These are phyloP conservation scores for Camelina laxa DNA, from an alignment of 345 rosid species.

Conservation along the genomic window DNA sequence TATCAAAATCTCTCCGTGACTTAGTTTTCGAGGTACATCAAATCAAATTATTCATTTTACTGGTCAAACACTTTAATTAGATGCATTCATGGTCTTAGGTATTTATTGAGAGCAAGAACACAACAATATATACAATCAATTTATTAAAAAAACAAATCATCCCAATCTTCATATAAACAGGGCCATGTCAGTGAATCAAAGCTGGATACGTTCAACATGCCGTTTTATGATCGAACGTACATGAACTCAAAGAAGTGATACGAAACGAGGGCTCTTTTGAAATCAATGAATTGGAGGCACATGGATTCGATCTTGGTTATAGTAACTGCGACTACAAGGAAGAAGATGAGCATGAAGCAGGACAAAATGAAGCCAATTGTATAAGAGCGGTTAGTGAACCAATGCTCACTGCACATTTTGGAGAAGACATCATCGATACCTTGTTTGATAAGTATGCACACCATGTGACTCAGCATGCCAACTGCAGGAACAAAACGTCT, in stretches of 20 bases:
- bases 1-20: conserved; percentile 39
- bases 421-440: conserved; percentile 37
- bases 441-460: conserved; percentile 45
- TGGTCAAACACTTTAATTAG: background rate
- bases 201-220: conserved; percentile 52
- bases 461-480: conserved; percentile 30
- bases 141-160: too few relatives aligned
- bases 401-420: conserved; percentile 42
- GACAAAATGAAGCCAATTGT: conserved; percentile 43
- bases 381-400: conserved; percentile 45
- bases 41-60: background rate
- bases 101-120: too few relatives aligned
- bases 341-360: conserved; percentile 7
- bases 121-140: too few relatives aligned
- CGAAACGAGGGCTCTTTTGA: conserved; percentile 49
- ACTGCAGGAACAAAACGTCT: conserved; percentile 25
- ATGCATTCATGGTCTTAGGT: background rate
- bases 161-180: conserved; percentile 29
- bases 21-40: conserved; percentile 37
- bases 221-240: conserved; percentile 42
- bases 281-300: conserved; percentile 38
- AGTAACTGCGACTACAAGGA: conserved; percentile 5
- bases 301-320: conserved; percentile 32
- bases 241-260: conserved; percentile 44
- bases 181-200: conserved; percentile 50